Evolutionary conservation across 306 rosid genomes (phyloP).

Genomic region (Acmispon strigosus): DNA sequence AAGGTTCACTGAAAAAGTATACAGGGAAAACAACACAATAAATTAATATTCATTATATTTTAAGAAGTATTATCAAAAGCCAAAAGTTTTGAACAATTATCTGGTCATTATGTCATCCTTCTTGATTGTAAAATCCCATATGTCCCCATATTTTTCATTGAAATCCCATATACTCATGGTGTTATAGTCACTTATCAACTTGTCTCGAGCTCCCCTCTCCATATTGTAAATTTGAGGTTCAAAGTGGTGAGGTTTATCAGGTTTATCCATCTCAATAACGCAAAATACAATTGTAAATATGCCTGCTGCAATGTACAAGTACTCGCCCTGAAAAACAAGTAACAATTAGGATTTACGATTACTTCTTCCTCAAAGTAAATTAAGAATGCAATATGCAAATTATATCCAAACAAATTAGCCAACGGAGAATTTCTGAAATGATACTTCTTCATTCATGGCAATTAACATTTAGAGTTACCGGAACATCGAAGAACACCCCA

Average conservation of each 20-base stretch:
- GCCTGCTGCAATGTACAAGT: constrained; percentile 77
- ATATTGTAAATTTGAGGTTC: constrained; percentile 93
- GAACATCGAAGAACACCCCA: constrained; percentile 67
- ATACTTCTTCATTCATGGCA: background rate
- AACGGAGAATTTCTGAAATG: background rate
- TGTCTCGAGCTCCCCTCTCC: constrained; percentile 92
- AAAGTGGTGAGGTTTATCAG: constrained; percentile 87
- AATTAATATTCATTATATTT: constrained; percentile 6
- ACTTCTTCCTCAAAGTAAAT: background rate
- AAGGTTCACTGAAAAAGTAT: background rate
- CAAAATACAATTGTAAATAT: constrained; percentile 66
- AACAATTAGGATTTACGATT: background rate
- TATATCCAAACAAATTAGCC: background rate
- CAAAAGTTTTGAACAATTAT: constrained; percentile 15
- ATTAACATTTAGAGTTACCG: constrained; percentile 41
- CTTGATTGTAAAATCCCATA: constrained; percentile 88
- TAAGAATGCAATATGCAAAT: background rate
- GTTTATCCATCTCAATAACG: constrained; percentile 94
- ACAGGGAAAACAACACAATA: background rate
- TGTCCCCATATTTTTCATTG: constrained; percentile 83
- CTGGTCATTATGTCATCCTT: constrained; percentile 52
- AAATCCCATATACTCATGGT: constrained; percentile 93
- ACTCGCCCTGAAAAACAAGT: constrained; percentile 64
- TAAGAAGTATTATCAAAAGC: background rate
- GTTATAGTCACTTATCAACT: constrained; percentile 83